Evolutionary conservation across 2,329 filamentous ascomycete species (phyloP), one percentile per base, ranked within the genome.

Genomic region (Alternaria arbusti): DNA sequence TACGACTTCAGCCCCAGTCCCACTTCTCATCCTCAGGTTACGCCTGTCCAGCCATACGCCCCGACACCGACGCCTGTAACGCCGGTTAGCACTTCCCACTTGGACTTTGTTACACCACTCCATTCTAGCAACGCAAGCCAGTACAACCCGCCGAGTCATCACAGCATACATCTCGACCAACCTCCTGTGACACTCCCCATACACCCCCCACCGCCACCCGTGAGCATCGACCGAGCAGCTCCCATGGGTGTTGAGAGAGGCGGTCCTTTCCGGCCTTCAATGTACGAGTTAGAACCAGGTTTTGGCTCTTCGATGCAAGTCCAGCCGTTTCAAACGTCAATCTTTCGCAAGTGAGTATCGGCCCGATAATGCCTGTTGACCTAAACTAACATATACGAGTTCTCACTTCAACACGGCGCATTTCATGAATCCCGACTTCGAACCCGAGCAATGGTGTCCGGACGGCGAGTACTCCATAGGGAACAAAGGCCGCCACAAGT

Each of bases 341-440:
- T 84, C 63, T 85, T 85, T 72, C 80, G 81, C 64, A 84, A 83
- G 82, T 83, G 72, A 73, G 82, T 68, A 47, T 59, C 32, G 49
- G 46, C n/a, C 11, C 15, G 36, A 26, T 25, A 20, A n/a, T 23
- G 7, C 20, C 1, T 15, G 52, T 28, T 45, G 50, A n/a, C 23
- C 36, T 49, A 6, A 45, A 28, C 70, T 78, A 54, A 79, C 51
- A 3, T 9, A 8, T 8, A 32, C 36, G 47, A 85, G 83, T 70
- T 86, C 83, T 6, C 83, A 83, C 66, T 85, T 80, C 79, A 85
- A 85, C 60, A 83, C 83, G 20, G 83, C 84, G 6, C 84, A 86
- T 72, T 86, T 83, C 71, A 72, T 82, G 63, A 86, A 85, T 66
- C 81, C 83, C 20, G 82, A 85, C 30, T 86, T 86, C 68, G 82